A percentile compares a stretch with the other conserved stretches of the same genome.
These are phyloP conservation scores for Colletotrichum acutatum DNA, from an alignment of 2,329 filamentous ascomycete species.

Conservation along the genomic window DNA sequence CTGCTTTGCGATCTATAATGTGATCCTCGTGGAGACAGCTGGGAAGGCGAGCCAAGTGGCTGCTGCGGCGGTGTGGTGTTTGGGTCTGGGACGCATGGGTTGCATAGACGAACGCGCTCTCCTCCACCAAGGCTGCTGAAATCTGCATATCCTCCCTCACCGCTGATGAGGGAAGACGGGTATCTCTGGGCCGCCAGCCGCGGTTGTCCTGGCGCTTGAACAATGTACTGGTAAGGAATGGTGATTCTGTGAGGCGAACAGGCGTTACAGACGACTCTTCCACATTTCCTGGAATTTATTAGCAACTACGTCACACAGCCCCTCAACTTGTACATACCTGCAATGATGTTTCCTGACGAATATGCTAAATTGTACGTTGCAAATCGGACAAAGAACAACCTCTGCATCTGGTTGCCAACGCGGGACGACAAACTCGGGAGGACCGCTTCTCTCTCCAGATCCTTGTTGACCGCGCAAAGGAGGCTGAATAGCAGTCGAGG, in stretches of 20 bases:
- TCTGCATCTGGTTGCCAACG: constrained; percentile 91
- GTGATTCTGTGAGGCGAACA: constrained; percentile 96
- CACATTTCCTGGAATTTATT: constrained; percentile 76
- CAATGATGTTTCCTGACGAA: constrained; percentile 94
- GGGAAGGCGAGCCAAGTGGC: constrained; percentile 46
- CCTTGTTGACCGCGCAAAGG: constrained; percentile 14
- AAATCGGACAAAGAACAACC: constrained; percentile 87
- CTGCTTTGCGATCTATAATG: constrained; percentile 61
- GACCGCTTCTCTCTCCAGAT: constrained; percentile 20
- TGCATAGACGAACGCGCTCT: constrained; percentile 69
- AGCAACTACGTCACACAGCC: not conserved
- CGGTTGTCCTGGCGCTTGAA: constrained; percentile 72
- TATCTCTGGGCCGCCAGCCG: constrained; percentile 47
- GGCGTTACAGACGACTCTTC: constrained; percentile 86
- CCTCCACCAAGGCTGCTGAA: constrained; percentile 62
- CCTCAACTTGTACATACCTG: constrained; percentile 62
- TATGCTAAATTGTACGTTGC: constrained; percentile 81
- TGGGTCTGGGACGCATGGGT: constrained; percentile 71
- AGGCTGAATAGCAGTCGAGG: constrained; percentile 2
- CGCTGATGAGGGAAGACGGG: constrained; percentile 51
- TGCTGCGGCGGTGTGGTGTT: constrained; percentile 66
- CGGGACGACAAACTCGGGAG: constrained; percentile 68
- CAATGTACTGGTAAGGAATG: constrained; percentile 93
- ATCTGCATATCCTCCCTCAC: constrained; percentile 54
- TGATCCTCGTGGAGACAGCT: constrained; percentile 47